phyloP scores from a whole-genome alignment of 108 stramenopile species.

The Stephanodiscus triporus region DNA sequence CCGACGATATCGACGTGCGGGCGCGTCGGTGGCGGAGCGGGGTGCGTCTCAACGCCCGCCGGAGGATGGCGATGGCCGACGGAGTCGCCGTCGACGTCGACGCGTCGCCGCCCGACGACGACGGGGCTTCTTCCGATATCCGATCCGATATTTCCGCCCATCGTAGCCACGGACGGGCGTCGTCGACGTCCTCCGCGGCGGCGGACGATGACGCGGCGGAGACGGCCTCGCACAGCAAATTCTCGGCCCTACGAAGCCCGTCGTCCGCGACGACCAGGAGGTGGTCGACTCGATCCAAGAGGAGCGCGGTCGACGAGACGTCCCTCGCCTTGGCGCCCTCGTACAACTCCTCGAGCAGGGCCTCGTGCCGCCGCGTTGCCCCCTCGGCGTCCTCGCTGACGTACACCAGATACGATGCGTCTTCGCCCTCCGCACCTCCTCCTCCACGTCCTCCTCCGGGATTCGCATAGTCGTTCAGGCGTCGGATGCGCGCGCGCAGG shows the following conservation, averaged over 20 bases:
- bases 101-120: neutral
- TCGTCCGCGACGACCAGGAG: conserved; percentile 35
- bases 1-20: conserved; percentile 54
- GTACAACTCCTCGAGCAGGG: conserved; percentile 38
- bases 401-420: conserved; percentile 19
- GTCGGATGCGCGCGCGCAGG: conserved; percentile 43
- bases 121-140: conserved; percentile 13
- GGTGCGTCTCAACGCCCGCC: conserved; percentile 50
- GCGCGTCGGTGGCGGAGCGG: conserved; percentile 54
- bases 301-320: conserved; percentile 47
- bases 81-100: neutral
- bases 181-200: conserved; percentile 3
- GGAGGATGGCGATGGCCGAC: conserved; percentile 48
- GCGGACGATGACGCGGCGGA: no score
- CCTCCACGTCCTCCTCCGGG: conserved; percentile 10
- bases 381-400: conserved; percentile 7
- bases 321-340: conserved; percentile 22
- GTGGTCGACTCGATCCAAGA: conserved; percentile 61
- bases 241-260: conserved; percentile 39
- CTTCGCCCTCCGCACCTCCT: no score
- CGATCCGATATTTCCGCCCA: conserved; percentile 56
- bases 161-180: conserved; percentile 54
- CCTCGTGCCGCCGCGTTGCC: conserved; percentile 32
- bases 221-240: conserved; percentile 31
- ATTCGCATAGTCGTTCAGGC: conserved; percentile 14